Base-by-base conservation (phyloP, 2,329 filamentous ascomycete species). In the Davidsoniella australis region DNA sequence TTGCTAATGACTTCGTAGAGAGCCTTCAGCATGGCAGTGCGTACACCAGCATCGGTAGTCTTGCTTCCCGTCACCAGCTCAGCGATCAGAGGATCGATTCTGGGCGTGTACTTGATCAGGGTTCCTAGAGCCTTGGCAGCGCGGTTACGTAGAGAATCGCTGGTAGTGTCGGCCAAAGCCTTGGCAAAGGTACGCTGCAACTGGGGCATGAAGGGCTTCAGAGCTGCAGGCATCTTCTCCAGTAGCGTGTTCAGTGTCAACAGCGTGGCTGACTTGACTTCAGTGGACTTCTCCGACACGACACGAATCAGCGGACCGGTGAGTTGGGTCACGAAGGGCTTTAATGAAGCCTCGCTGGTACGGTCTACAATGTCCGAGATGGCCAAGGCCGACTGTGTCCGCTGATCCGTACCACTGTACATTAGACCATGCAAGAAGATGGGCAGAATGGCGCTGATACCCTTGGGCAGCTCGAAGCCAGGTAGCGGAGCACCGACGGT, bases 361-460 rank as follows among this genome's bases (percentile, higher is more conserved):
- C 91, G 80, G 66, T 96, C 91, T 55, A 96, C 82, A 56, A 98
- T 84, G 61, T 98, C 93, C 2, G 88, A 94, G 57, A 98, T 93
- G 50, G 85, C 91, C 54, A 96, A 72, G 42, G 93, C 91, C 51
- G 91, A 80, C 62, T 93, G 85, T 23, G 86, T 91, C 62, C 88
- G 77, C 67, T 98, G 91, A 4, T 98, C 91, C 14, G 84, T 71
- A 37, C 83, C 88, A 51, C 91, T 93, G 59, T 98, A 96, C 82
- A 98, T 94, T 56, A 98, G 73, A 65, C 91, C 91, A 62, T 98
- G 93, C 60, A 96, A 66, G 75, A 98, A 96, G 56, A 98, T 96
- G 2, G 93, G 91, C 54, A 98, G 68, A 55, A 98, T 81, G 54
- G 91, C 88, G 60, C 87, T 94, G 71, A 98, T 94, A 54, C 93